Base-by-base conservation (phyloP, 2,329 filamentous ascomycete genomes). In the Neonectria coccinea region DNA sequence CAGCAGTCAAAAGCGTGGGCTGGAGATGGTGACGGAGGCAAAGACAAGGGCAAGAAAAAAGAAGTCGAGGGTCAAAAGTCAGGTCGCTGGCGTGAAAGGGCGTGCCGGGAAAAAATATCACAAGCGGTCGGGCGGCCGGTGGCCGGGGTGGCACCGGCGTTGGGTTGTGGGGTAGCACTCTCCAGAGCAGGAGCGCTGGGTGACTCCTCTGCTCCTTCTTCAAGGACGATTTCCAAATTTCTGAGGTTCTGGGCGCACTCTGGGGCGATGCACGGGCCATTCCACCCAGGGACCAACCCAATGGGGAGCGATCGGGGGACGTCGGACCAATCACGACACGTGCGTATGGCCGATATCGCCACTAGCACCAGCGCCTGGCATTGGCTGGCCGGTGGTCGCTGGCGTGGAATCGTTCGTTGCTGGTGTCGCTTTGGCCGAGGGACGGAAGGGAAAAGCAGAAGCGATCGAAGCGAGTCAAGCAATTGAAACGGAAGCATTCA, bases 271-370 rank as follows among this genome's bases (percentile, higher is more conserved):
- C 68, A 70, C 67, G 67, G 67, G 59, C 66, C 69, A 68, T 29
- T 12, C 10, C 29, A 45, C 14, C 39, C 25, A 41, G 55, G 57
- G 36, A 50, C 62, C 56, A 65, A 56, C 41, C 59, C 59, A 61
- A 58, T 60, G 29, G 47, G 45, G 48, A 39, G 54, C 29, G 25
- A 56, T 59, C 56, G 65, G 56, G 31, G 18, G 22, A 27, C 14
- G 25, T 12, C 56, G 12, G 44, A n/a, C 67, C 69, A 70, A 71
- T 70, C 36, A 68, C 42, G 3, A 10, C 0, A 1, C 14, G 22
- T 25, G 41, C 56, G 65, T 68, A 70, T 71, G 67, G 67, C 69
- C 67, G 69, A 71, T 71, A 70, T 71, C 69, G 69, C 69, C 66
- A 70, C 69, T 67, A 68, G 69, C 44, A 69, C 44, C 31, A 68